Evolutionary conservation across 2,329 filamentous ascomycete species (phyloP).

Genomic region (Diplodia intermedia): DNA sequence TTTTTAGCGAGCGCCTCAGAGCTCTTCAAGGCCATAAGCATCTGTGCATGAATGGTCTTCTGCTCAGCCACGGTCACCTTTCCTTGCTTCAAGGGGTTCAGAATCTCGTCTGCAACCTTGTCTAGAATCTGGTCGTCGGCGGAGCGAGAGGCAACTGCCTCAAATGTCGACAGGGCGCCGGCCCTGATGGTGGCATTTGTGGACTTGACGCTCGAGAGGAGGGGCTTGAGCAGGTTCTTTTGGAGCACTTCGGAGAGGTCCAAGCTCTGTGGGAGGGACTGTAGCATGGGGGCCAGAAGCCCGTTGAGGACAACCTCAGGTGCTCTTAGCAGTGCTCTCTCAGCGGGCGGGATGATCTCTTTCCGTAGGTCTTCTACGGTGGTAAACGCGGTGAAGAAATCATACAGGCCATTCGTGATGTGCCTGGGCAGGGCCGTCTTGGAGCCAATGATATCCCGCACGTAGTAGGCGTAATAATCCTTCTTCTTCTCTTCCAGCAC

Average conservation of each 20-base stretch:
- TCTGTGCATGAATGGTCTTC: slow-evolving; percentile 79
- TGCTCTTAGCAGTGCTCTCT: slow-evolving; percentile 86
- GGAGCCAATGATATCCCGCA: slow-evolving; percentile 83
- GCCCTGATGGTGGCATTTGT: slow-evolving; percentile 79
- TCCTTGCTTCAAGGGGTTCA: slow-evolving; percentile 78
- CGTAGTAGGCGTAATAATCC: slow-evolving; percentile 81
- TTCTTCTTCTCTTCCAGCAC: slow-evolving; percentile 71
- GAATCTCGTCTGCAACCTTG: slow-evolving; percentile 77
- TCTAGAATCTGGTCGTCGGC: slow-evolving; percentile 65
- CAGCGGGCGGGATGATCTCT: slow-evolving; percentile 79
- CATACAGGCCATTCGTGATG: slow-evolving; percentile 73
- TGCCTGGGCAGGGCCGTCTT: slow-evolving; percentile 73
- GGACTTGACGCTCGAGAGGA: slow-evolving; percentile 91
- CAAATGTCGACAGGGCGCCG: slow-evolving; percentile 78
- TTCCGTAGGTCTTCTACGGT: slow-evolving; percentile 75
- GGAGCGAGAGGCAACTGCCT: slow-evolving; percentile 69
- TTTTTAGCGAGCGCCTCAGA: slow-evolving; percentile 69
- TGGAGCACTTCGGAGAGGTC: slow-evolving; percentile 80
- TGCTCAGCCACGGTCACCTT: slow-evolving; percentile 89
- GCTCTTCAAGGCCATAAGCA: slow-evolving; percentile 70
- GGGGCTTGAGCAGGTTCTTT: slow-evolving; percentile 78
- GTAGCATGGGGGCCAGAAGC: slow-evolving; percentile 75
- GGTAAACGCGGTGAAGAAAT: slow-evolving; percentile 83
- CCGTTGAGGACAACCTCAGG: slow-evolving; percentile 88
- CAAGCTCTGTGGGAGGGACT: slow-evolving; percentile 70